These are phyloP conservation scores for Cutaneotrichosporon cavernicola DNA, from an alignment of 1,284 basidiomycete species.

Conservation along the genomic window DNA sequence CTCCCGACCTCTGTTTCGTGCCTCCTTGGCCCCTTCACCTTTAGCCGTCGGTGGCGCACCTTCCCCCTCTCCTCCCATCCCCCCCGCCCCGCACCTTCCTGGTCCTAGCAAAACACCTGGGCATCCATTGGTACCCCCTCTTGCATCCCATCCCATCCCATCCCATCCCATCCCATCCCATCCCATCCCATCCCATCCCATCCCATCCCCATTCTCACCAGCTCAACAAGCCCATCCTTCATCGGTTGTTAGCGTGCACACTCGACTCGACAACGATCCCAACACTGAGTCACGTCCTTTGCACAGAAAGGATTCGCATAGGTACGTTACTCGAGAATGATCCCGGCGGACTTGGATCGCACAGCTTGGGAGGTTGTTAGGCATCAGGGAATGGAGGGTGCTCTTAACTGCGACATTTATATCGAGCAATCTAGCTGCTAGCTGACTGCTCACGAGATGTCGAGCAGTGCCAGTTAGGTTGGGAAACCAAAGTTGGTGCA, in stretches of 20 bases:
- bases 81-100: neutral
- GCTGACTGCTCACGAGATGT: too few species aligned
- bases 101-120: neutral
- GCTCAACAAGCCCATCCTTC: too few species aligned
- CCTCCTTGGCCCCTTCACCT: neutral
- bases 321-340: neutral
- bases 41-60: neutral
- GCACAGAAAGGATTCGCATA: slow-evolving; percentile 5
- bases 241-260: neutral
- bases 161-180: slow-evolving; percentile 1
- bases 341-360: too few species aligned
- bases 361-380: too few species aligned
- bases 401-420: too few species aligned
- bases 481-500: too few species aligned
- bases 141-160: slow-evolving; percentile 1
- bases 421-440: too few species aligned
- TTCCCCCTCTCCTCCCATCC: neutral
- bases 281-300: neutral
- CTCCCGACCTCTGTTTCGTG: slow-evolving; percentile 5
- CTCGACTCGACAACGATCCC: neutral
- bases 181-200: neutral
- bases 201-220: neutral
- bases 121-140: neutral
- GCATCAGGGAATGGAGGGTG: too few species aligned
- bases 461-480: too few species aligned